phyloP scores from a whole-genome alignment of 495 filamentous ascomycete species.

The Thozetella sp. region DNA sequence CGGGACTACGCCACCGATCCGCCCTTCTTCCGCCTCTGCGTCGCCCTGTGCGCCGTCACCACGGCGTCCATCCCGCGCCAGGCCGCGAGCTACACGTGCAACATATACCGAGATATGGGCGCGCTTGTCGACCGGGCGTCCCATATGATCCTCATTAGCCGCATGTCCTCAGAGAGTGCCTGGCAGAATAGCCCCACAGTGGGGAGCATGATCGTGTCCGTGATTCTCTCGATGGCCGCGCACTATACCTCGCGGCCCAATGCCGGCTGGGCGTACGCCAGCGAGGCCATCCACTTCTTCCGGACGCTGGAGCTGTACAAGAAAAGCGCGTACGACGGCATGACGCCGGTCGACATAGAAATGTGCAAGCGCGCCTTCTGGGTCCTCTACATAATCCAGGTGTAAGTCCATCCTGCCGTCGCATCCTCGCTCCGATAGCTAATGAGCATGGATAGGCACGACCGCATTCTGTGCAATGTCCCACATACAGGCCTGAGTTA shows the following conservation, averaged over 20 bases:
- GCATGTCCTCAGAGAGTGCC: background rate
- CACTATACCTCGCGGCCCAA: background rate
- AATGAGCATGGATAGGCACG: too few species aligned
- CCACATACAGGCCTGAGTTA: background rate
- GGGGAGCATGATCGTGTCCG: background rate
- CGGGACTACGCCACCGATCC: background rate
- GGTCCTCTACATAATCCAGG: background rate
- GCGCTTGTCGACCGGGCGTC: background rate
- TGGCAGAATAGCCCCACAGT: background rate
- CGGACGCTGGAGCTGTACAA: background rate
- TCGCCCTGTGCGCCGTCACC: background rate
- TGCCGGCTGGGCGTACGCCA: background rate
- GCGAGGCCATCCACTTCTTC: slow-evolving; percentile 2
- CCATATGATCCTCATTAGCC: slow-evolving; percentile 1
- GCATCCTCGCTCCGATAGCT: too few species aligned
- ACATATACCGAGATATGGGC: background rate
- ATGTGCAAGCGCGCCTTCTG: slow-evolving; percentile 1
- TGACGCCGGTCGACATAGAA: background rate
- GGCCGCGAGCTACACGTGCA: background rate
- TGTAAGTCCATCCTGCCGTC: background rate
- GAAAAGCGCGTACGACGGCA: background rate
- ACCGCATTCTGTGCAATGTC: background rate
- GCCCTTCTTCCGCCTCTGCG: slow-evolving; percentile 1
- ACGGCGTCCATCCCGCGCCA: background rate
- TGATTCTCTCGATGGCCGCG: background rate